Percentiles rank a stretch among this genome's conserved stretches.
Conservation (phyloP, 2,329 filamentous ascomycete species). For the Raffaelea arxii region DNA sequence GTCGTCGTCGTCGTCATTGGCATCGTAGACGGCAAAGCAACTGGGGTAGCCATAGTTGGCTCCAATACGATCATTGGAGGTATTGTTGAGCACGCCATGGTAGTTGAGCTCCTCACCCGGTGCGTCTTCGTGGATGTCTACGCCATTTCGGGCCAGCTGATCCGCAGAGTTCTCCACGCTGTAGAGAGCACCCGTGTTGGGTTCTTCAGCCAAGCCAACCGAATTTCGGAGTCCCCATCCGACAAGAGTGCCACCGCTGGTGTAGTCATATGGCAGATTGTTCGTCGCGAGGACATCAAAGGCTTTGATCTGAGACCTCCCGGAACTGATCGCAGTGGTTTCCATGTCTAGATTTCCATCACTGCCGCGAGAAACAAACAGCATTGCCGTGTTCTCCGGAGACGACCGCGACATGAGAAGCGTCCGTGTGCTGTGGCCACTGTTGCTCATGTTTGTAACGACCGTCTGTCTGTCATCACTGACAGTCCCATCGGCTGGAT, state of each 20-base stretch:
- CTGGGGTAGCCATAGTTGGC: constrained; percentile 62
- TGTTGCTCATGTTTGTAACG: constrained; percentile 51
- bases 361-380: constrained; percentile 59
- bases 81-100: constrained; percentile 47
- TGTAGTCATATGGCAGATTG: constrained; percentile 33
- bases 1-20: too few species aligned
- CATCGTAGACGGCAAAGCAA: constrained; percentile 59
- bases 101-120: constrained; percentile 67
- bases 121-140: constrained; percentile 55
- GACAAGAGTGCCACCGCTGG: constrained; percentile 33
- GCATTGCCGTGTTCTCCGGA: constrained; percentile 28
- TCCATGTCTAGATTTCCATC: constrained; percentile 49
- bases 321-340: constrained; percentile 40
- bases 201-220: constrained; percentile 50
- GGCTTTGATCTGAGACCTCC: constrained; percentile 56
- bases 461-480: constrained; percentile 34
- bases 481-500: constrained; percentile 38
- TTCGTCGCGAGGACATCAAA: constrained; percentile 29
- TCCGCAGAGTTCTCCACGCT: constrained; percentile 14
- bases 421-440: constrained; percentile 57
- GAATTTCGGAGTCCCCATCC: constrained; percentile 62
- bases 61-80: constrained; percentile 21
- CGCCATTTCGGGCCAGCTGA: constrained; percentile 40
- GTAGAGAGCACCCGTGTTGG: constrained; percentile 9
- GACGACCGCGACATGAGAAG: constrained; percentile 48